Base-by-base conservation (phyloP, 1,139 yeast genomes). In the Cylindricascospora bacillispora region DNA sequence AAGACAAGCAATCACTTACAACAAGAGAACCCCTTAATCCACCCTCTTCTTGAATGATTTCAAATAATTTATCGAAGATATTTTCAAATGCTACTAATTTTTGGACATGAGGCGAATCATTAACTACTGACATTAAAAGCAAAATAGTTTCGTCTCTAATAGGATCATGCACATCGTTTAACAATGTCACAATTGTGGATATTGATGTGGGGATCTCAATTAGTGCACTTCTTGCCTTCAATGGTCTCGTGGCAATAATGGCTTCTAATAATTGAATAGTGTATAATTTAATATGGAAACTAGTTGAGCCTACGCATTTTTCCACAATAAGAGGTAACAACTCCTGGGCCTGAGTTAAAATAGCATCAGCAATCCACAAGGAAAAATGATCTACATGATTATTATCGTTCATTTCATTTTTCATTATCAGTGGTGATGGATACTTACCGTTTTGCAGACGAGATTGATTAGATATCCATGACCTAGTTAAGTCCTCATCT, bases 61-160 rank as follows among this genome's bases (percentile, higher is more conserved):
- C 65, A 45, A 89, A 85, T 12, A 86, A 57, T 39, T 67, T 71
- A 40, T 83, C 95, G 49, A 89, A 86, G 0, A 93, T 79, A 40
- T 83, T 86, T 52, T 89, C 97, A 49, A 92, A 92, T 0, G 94
- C 98, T 11, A 89, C 93, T 14, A 89, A 61, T 49, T 86, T 86
- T 52, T 92, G 98, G 24, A 89, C 76, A 49, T 83, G 92, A 39
- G 76, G 72, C 45, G 85, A 83, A 37, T 80, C 80, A 41, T 78
- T 76, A 6, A 75, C 93, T 3, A 89, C 63, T 4, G 86, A 77
- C 74, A 80, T 75, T 32, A 92, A 61, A n/a, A 92, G 62, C 28
- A 89, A 56, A 28, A 86, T 76, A 2, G 93, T 75, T 54, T 89
- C 93, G 49, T 86, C 86, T 45, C 95, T 64, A 11, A 92, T 73